Evolutionary conservation across 2,329 filamentous ascomycete genomes (phyloP).

Genomic region (Fusarium sp.): DNA sequence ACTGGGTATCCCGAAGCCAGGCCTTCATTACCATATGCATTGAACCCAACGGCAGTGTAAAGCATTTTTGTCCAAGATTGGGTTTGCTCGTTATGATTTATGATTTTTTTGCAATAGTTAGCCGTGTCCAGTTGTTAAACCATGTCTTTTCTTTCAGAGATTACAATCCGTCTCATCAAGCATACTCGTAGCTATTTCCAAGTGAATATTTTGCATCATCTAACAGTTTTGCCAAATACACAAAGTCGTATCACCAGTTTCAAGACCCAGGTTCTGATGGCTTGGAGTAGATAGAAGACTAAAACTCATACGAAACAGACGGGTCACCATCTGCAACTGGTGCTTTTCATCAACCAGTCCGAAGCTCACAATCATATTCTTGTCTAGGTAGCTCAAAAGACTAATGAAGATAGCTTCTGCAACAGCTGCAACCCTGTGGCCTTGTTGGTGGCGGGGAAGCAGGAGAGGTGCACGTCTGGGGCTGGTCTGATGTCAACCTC

Average conservation of each 20-base stretch:
- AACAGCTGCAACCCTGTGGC: not conserved
- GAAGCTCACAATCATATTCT: not conserved
- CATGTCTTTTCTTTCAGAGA: not conserved
- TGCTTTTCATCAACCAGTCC: not conserved
- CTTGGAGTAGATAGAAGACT: not conserved
- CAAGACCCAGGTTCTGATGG: not conserved
- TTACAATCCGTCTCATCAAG: not conserved
- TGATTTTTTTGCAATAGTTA: slow-evolving; percentile 41
- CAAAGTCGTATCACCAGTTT: too few species aligned
- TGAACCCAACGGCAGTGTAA: not conserved
- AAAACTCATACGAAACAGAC: not conserved
- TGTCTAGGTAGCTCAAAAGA: not conserved
- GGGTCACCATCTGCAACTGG: too few species aligned
- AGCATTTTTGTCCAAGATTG: not conserved
- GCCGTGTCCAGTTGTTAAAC: slow-evolving; percentile 1
- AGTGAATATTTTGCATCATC: not conserved
- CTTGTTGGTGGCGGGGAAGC: not conserved
- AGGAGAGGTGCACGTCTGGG: not conserved
- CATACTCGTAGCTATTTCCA: not conserved
- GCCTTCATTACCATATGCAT: not conserved
- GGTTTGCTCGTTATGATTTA: slow-evolving; percentile 2
- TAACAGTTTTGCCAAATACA: not conserved
- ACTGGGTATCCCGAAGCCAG: not conserved
- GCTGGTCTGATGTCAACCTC: not conserved
- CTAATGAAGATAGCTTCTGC: not conserved